Evolutionary conservation across 371 early-diverging fungal genomes (phyloP).

Genomic region (Neoconidiobolus thromboides): DNA sequence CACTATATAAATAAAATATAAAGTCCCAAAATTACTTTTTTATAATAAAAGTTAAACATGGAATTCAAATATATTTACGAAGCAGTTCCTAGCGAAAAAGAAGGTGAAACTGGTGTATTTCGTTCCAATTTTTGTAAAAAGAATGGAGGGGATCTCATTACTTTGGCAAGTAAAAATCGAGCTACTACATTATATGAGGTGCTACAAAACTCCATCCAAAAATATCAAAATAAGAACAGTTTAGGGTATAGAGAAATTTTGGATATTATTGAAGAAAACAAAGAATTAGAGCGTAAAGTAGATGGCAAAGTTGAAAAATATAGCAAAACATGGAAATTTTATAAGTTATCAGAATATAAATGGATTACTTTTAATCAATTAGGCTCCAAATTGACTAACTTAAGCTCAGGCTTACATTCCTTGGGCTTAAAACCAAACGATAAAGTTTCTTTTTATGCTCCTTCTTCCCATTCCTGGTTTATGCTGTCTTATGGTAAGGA

Average conservation of each 20-base stretch:
- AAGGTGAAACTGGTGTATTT: too few species aligned
- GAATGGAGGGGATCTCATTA: too few species aligned
- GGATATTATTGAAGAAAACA: constrained; percentile 33
- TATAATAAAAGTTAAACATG: too few species aligned
- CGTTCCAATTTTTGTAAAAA: too few species aligned
- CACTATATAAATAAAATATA: too few species aligned
- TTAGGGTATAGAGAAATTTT: constrained; percentile 50
- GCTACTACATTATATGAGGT: constrained; percentile 4
- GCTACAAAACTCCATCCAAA: background rate
- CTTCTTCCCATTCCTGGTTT: constrained; percentile 14
- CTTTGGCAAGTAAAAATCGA: background rate
- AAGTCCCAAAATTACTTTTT: too few species aligned
- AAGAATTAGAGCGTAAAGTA: constrained; percentile 19
- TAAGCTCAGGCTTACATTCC: constrained; percentile 40
- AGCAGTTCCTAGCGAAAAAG: too few species aligned
- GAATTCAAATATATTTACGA: too few species aligned
- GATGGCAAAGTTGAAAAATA: constrained; percentile 36
- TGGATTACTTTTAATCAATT: constrained; percentile 48
- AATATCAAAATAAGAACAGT: constrained; percentile 6
- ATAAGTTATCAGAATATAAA: constrained; percentile 41
- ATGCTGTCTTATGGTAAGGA: constrained; percentile 17
- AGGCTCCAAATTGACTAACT: constrained; percentile 14
- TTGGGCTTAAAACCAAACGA: constrained; percentile 10
- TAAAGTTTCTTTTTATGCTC: constrained; percentile 3
- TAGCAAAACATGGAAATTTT: constrained; percentile 60